Conservation (phyloP, 805 yeast species). For the Kuraishia floccosa region DNA sequence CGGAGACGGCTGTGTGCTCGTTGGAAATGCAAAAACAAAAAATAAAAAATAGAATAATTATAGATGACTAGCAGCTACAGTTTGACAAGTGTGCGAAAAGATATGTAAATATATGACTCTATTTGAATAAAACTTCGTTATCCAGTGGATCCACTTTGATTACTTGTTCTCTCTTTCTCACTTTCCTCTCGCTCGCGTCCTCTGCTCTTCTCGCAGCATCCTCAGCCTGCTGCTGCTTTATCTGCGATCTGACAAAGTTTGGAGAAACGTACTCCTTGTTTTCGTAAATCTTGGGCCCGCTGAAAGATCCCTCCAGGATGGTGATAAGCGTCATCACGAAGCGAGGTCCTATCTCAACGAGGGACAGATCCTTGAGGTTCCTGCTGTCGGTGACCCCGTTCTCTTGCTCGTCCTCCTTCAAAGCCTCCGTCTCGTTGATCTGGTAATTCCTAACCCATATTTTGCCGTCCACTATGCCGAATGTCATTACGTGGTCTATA, state of each 20-base stretch:
- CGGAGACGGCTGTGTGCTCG: no score
- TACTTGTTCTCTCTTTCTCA: conserved; percentile 65
- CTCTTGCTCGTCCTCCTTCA: conserved; percentile 34
- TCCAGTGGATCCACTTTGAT: conserved; percentile 75
- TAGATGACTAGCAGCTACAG: no score
- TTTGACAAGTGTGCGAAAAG: no score
- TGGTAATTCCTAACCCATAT: conserved; percentile 95
- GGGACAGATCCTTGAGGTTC: conserved; percentile 47
- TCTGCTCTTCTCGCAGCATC: conserved; percentile 72
- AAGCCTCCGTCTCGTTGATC: conserved; percentile 56
- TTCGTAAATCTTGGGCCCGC: conserved; percentile 96
- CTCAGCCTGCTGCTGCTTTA: conserved; percentile 67
- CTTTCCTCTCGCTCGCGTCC: conserved; percentile 65
- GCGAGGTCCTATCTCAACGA: conserved; percentile 95
- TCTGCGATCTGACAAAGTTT: conserved; percentile 85
- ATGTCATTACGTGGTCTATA: conserved; percentile 89
- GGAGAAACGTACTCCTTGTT: conserved; percentile 96
- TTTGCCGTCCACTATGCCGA: conserved; percentile 85
- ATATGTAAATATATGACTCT: no score
- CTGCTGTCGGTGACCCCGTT: conserved; percentile 8
- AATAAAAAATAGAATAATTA: neutral
- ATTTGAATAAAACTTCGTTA: conserved; percentile 62
- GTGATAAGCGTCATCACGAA: conserved; percentile 87
- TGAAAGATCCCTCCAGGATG: conserved; percentile 90
- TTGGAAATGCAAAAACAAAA: neutral